Base-by-base conservation (phyloP, 257 asterid genomes). In the Solanum pennellii region DNA sequence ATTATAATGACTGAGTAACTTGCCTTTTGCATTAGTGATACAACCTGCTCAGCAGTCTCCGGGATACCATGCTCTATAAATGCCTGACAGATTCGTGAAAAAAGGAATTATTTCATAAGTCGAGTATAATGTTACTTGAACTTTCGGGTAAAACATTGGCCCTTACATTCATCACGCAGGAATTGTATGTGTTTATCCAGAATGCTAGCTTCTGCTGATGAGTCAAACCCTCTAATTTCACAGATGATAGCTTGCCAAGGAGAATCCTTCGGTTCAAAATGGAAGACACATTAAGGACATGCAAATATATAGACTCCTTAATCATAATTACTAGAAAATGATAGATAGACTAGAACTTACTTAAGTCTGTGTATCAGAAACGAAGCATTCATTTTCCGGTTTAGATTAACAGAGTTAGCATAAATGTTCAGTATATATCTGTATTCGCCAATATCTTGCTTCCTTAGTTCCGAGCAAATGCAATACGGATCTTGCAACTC, bases 171-270 rank as follows among this genome's bases (percentile, higher is more conserved):
- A 95, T 95, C 84, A 94, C 89, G 92, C 98, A 94, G 29, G 98
- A 92, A 91, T 95, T 95, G 82, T 95, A 95, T 66, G 90, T 88
- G 89, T 95, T 94, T 87, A 95, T 95, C 98, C 98, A 95, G 93
- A 94, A 95, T 5, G 98, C 98, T 37, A 95, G 95, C 88, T 95
- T 95, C 90, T 94, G 98, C 62, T 92, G 97, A 91, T 94, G 98
- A 86, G 88, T 95, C 68, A 93, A 90, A 60, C 92, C 93, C 66
- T 91, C 98, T 41, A 95, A 68, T 88, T 92, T 92, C 90, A 92
- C 91, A 16, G 90, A 88, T 35, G 94, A 94, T 39, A 95, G 89
- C 93, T 94, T 95, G 77, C 90, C 91, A 71, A 94, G 90, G 42
- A 95, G 97, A 86, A 94, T 91, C 95, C 98, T 95, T 92, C 86